phyloP scores from a whole-genome alignment of 768 basidiomycete genomes.

The Boletus fagicola region DNA sequence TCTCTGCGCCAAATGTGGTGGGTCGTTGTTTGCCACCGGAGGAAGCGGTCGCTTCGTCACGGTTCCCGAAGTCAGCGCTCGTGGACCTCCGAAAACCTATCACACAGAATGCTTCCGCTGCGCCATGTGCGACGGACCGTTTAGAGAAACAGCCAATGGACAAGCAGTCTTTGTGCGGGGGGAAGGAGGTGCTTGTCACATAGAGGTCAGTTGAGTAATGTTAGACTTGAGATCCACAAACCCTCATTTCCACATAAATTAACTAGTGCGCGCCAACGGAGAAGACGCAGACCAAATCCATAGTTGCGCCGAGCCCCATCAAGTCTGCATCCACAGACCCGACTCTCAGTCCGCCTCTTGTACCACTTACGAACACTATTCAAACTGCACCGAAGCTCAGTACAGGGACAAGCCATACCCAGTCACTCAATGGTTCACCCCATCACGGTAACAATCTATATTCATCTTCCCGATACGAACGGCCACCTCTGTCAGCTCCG shows the following conservation, averaged over 20 bases:
- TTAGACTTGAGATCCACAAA: neutral
- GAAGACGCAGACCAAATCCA: slow-evolving; percentile 20
- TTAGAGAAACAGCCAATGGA: slow-evolving; percentile 59
- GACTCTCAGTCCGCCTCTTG: slow-evolving; percentile 19
- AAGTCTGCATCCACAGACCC: slow-evolving; percentile 15
- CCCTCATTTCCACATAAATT: slow-evolving; percentile 7
- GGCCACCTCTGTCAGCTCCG: slow-evolving; percentile 17
- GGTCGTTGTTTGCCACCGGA: slow-evolving; percentile 53
- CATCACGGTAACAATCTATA: slow-evolving; percentile 16
- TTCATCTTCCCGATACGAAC: slow-evolving; percentile 34
- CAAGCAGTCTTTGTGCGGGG: slow-evolving; percentile 71
- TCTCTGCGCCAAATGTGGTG: slow-evolving; percentile 59
- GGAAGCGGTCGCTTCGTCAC: slow-evolving; percentile 69
- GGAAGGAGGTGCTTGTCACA: slow-evolving; percentile 65
- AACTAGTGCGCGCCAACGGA: slow-evolving; percentile 46
- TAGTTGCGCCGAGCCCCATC: slow-evolving; percentile 1
- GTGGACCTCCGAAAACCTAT: slow-evolving; percentile 54
- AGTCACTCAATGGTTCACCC: slow-evolving; percentile 11
- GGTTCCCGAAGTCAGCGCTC: slow-evolving; percentile 50
- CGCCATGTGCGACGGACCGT: slow-evolving; percentile 57
- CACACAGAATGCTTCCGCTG: slow-evolving; percentile 80
- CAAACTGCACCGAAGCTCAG: slow-evolving; percentile 7
- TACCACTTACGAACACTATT: slow-evolving; percentile 20
- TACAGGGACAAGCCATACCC: slow-evolving; percentile 9
- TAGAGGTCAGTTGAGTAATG: slow-evolving; percentile 40